Base-by-base conservation (phyloP, 805 yeast genomes). In the Candida succiphila region DNA sequence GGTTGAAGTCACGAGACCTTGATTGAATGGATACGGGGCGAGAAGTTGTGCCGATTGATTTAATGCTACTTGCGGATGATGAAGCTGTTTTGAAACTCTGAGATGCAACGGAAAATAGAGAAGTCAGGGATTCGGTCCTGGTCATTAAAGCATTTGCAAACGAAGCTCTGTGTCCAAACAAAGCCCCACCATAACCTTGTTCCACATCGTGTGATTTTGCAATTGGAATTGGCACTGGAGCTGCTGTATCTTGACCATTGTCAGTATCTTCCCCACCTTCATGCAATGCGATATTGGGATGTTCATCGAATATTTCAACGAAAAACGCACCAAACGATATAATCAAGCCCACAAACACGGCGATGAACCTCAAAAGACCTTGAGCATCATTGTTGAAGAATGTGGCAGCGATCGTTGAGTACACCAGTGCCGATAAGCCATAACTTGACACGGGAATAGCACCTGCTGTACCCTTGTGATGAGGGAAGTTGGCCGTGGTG, bases 401-500 rank as follows among this genome's bases (percentile, higher is more conserved):
- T 5, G 55, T 44, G 0, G 81, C 73, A 12, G 83, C 69, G 3
- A 78, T 44, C 2, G 68, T 51, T 2, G 85, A 73, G 46, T 76
- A 78, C 15, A 78, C 42, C 27, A 82, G 63, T 3, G 89, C 87
- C 5, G 86, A 72, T 27, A 82, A 54, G 0, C 89, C 94, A 52
- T 73, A 82, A 1, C 76, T 63, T 12, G 83, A 69, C 4, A 78
- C 80, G 2, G 85, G 84, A 28, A 72, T 59, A 1, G 84, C 77
- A 15, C 77, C 78, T 2, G 86, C 86, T 6, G 75, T 62, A 17
- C 86, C 92, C 47, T 80, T 64, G 46, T 77, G 75, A 20, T 69
- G 57, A 0, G 89, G 89, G 42, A 81, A 82, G 46, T 81, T 82
- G 2, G 79, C 46, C 22, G 73, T 73, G 1, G 73, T 64, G 1